Base-by-base conservation (phyloP, 257 asterid species). In the Scutellaria baicalensis region DNA sequence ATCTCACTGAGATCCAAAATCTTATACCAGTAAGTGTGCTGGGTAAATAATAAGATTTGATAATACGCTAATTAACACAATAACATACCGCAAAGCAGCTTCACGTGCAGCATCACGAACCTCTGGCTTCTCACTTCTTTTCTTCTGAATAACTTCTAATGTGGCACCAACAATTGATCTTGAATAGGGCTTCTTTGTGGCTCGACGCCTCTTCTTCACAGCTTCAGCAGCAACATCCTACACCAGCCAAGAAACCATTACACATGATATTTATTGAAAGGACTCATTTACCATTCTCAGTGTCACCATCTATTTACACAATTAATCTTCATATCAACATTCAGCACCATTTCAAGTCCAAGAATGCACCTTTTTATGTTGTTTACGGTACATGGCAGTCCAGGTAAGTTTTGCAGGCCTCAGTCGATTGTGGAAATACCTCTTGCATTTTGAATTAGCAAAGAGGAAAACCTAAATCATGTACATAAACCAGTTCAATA, bases 41-140 rank as follows among this genome's bases (percentile, higher is more conserved):
- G 36, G 1, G 0, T 1, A 23, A 56, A 0, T 2, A 40, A 27
- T 38, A 6, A 2, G 44, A 40, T 1, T 1, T 0, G 3, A 6
- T 10, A 40, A 40, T 7, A 6, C 21, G 0, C n/a, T 6, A 8
- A 6, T 40, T 40, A 6, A 9, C 44, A 27, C 11, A 40, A 7
- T 7, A 40, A 1, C 66, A 50, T 83, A 90, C 94, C 95, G 91
- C 13, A 92, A 81, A 39, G 97, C 95, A 27, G 97, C 97, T 75
- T 91, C 97, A 44, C 96, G 85, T 0, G 97, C 97, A 69, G 97
- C 97, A 81, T 89, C 97, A 60, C 97, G 87, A 7, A 92, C 96
- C 68, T 89, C 96, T 8, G 96, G 90, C 78, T 90, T 92, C 75
- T 92, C 97, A 11, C 85, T 38, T 72, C 97, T 82, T 43, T 77